Evolutionary conservation across 352 stramenopile genomes (phyloP).

Genomic region (Pythium aristosporum): DNA sequence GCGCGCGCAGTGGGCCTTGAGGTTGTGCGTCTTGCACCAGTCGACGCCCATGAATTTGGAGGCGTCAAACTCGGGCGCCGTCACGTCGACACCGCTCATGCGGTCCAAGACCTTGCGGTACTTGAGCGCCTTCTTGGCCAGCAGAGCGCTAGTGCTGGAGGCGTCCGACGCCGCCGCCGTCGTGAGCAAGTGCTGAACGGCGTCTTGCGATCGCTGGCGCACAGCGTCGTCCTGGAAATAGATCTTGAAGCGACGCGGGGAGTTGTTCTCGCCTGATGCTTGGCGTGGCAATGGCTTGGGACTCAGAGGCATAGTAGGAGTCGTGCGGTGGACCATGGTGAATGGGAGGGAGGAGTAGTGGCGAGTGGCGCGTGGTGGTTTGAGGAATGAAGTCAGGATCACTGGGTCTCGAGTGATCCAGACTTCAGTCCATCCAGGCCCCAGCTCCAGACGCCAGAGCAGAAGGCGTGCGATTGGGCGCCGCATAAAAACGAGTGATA

Average conservation of each 20-base stretch:
- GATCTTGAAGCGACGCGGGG: slow-evolving; percentile 18
- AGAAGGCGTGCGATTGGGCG: no score
- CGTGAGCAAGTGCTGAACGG: slow-evolving; percentile 1
- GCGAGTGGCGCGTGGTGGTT: no score
- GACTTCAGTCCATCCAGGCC: no score
- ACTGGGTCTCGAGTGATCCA: no score
- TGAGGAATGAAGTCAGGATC: no score
- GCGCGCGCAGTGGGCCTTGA: slow-evolving; percentile 1
- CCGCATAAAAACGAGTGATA: no score
- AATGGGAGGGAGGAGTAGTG: no score
- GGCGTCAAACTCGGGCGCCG: slow-evolving; percentile 49
- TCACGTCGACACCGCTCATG: slow-evolving; percentile 23
- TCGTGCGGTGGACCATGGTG: not conserved
- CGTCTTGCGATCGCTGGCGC: slow-evolving; percentile 6
- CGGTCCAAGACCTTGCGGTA: slow-evolving; percentile 29
- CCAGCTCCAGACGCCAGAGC: no score
- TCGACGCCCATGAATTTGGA: slow-evolving; percentile 54
- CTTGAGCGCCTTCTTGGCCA: slow-evolving; percentile 29
- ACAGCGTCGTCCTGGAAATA: slow-evolving; percentile 25
- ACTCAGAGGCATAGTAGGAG: not conserved
- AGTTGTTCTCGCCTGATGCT: not conserved
- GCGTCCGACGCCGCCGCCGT: not conserved
- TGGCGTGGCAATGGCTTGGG: not conserved
- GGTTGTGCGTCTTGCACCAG: slow-evolving; percentile 28
- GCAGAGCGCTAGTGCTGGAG: slow-evolving; percentile 2